phyloP scores from a whole-genome alignment of 768 basidiomycete species.

The Kwoniella heveanensis region DNA sequence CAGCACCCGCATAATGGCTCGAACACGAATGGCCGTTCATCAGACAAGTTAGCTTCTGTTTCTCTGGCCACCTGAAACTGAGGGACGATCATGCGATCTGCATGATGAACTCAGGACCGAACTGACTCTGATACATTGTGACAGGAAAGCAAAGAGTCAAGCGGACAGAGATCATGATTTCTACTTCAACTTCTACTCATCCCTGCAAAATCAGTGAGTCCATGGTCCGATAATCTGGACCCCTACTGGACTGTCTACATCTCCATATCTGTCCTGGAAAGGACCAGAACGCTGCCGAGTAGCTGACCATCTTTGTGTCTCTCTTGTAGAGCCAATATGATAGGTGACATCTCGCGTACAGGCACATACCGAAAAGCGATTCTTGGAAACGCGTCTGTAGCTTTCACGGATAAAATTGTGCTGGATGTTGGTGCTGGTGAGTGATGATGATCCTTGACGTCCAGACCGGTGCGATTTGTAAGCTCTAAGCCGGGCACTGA shows the following conservation, averaged over 20 bases:
- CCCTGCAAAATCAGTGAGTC: slow-evolving; percentile 49
- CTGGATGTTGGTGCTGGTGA: slow-evolving; percentile 54
- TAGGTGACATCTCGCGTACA: slow-evolving; percentile 51
- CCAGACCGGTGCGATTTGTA: no score
- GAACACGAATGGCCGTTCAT: background rate
- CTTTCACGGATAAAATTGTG: slow-evolving; percentile 49
- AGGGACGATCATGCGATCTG: no score
- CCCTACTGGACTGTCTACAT: background rate
- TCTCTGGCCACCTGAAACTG: background rate
- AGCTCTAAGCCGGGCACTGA: background rate
- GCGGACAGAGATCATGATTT: slow-evolving; percentile 46
- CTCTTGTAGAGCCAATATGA: slow-evolving; percentile 56
- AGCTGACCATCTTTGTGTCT: no score
- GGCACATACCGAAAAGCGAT: slow-evolving; percentile 54
- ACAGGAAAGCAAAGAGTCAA: background rate
- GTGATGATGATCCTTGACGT: no score
- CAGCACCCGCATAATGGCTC: background rate
- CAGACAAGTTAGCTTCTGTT: background rate
- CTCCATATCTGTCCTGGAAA: background rate
- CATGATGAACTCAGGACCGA: background rate
- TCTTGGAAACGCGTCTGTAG: slow-evolving; percentile 50
- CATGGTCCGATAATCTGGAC: background rate
- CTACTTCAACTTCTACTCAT: slow-evolving; percentile 53
- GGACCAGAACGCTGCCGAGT: background rate
- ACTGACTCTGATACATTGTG: background rate